Conservation (phyloP, 176 grass and related monocot species). For the Pontederia crassipes region DNA sequence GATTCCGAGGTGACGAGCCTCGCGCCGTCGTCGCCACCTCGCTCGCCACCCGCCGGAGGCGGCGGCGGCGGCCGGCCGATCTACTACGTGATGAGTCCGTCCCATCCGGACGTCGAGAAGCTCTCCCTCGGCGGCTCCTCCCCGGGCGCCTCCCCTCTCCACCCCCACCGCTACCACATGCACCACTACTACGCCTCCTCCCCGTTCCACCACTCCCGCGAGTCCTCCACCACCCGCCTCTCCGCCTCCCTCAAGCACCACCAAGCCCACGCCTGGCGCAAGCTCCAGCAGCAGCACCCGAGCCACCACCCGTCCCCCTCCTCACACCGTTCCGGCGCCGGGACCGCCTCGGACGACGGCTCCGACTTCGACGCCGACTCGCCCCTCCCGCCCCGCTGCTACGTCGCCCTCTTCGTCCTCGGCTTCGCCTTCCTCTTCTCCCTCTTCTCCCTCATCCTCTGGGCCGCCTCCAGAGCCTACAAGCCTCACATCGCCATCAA, state of each 20-base stretch:
- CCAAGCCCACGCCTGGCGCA: conserved; percentile 10
- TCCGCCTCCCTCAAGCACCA: conserved; percentile 18
- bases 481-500: conserved; percentile 76
- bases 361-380: conserved; percentile 25
- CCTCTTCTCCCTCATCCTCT: conserved; percentile 80
- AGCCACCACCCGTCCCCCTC: background rate
- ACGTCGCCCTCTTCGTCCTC: conserved; percentile 39
- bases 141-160: conserved; percentile 71
- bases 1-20: conserved; percentile 94
- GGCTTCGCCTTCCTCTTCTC: conserved; percentile 67
- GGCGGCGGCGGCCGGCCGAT: conserved; percentile 25
- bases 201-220: conserved; percentile 68
- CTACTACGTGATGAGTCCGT: conserved; percentile 94
- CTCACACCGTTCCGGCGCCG: conserved; percentile 9
- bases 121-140: conserved; percentile 63
- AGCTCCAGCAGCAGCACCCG: conserved; percentile 41
- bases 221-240: conserved; percentile 69
- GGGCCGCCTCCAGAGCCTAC: conserved; percentile 85
- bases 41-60: conserved; percentile 30
- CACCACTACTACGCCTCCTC: conserved; percentile 24
- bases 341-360: conserved; percentile 36
- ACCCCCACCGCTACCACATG: conserved; percentile 40
- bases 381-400: conserved; percentile 45
- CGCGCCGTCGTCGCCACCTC: conserved; percentile 72
- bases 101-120: conserved; percentile 56